Conservation (phyloP, 768 basidiomycete genomes). For the Crassisporium funariophilum region DNA sequence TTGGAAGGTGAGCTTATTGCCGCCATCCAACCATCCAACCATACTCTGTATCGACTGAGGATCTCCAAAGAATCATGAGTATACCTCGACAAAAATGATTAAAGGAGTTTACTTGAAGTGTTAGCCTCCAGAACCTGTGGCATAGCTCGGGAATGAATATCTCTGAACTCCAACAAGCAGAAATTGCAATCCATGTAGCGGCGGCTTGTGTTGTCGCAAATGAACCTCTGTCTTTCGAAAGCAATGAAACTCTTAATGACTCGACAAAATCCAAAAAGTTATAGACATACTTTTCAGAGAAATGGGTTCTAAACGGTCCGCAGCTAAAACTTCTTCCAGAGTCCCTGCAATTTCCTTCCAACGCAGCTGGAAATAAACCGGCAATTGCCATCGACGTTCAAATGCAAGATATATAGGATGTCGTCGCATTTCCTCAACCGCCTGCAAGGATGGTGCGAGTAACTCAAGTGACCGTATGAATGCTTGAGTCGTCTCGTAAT, state of each 20-base stretch:
- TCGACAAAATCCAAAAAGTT: neutral
- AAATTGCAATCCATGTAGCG: constrained; percentile 71
- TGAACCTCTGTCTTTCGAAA: constrained; percentile 18
- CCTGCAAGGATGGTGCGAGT: constrained; percentile 72
- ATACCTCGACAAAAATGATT: neutral
- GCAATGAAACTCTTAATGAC: constrained; percentile 1
- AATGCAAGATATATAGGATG: constrained; percentile 75
- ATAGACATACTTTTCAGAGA: constrained; percentile 41
- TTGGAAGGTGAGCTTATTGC: constrained; percentile 41
- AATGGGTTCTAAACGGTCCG: constrained; percentile 42
- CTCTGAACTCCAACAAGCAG: constrained; percentile 84
- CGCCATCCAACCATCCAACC: constrained; percentile 66
- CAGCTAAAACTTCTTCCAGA: constrained; percentile 68
- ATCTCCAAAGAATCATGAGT: constrained; percentile 48
- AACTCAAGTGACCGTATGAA: constrained; percentile 84
- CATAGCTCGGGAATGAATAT: constrained; percentile 83
- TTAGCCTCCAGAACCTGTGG: constrained; percentile 88
- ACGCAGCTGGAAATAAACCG: constrained; percentile 94
- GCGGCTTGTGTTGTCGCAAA: constrained; percentile 52
- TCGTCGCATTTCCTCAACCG: constrained; percentile 70
- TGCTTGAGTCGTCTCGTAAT: constrained; percentile 80
- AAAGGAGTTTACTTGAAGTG: constrained; percentile 67
- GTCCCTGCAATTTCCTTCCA: constrained; percentile 91
- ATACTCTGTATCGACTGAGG: constrained; percentile 74
- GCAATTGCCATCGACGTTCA: constrained; percentile 90